Conservation (phyloP, 169 alveolate species). For the Plasmodium fragile region DNA sequence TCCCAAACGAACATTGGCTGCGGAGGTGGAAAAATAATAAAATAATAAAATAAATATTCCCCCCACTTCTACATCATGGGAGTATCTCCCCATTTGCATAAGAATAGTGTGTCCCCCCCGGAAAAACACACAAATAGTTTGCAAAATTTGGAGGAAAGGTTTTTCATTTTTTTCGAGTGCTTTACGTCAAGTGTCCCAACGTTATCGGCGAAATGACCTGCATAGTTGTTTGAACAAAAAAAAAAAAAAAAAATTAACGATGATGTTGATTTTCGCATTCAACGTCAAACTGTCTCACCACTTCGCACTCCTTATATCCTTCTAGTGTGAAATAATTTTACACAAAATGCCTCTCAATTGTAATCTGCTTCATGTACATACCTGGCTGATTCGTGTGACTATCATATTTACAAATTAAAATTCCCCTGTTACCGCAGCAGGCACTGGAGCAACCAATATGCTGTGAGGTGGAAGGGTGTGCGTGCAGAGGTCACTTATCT, state of each 20-base stretch:
- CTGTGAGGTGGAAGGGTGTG: slow-evolving; percentile 16
- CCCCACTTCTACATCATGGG: background rate
- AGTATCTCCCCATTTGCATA: background rate
- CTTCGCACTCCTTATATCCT: background rate
- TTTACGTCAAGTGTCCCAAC: slow-evolving; percentile 63
- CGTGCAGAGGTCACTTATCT: background rate
- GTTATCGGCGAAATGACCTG: slow-evolving; percentile 63
- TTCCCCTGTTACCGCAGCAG: slow-evolving; percentile 40
- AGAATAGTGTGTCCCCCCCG: background rate
- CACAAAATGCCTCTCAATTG: background rate
- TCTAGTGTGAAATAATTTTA: background rate
- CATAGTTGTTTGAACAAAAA: background rate
- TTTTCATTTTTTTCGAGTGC: background rate
- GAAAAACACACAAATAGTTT: background rate
- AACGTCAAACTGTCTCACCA: background rate
- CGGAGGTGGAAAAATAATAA: background rate
- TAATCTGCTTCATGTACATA: background rate
- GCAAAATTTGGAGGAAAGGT: background rate
- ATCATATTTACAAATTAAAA: slow-evolving; percentile 62
- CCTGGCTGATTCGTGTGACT: slow-evolving; percentile 46
- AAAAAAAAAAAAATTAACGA: background rate
- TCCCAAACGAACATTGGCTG: slow-evolving; percentile 46
- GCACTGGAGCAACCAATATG: slow-evolving; percentile 54
- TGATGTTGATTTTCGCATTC: background rate
- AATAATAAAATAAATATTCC: background rate